phyloP scores from a whole-genome alignment of 805 yeast species.

The Yamadazyma nakazawae region DNA sequence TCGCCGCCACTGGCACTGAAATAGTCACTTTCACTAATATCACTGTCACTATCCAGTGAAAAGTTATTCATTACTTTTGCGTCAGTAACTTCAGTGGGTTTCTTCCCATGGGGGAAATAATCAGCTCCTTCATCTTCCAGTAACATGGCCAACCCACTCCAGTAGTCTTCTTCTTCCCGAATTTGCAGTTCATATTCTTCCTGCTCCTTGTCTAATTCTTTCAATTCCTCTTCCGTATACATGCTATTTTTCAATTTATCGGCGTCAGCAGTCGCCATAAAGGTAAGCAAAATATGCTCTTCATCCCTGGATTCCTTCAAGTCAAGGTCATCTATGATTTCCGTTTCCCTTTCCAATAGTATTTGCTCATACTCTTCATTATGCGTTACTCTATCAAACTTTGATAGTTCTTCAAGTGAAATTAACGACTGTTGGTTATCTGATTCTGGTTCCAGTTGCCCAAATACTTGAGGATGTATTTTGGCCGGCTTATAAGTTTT shows the following conservation, averaged over 20 bases:
- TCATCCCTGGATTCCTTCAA: slow-evolving; percentile 11
- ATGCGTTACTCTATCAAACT: slow-evolving; percentile 6
- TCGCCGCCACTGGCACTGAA: background rate
- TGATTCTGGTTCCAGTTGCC: background rate
- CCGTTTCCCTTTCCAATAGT: slow-evolving; percentile 10
- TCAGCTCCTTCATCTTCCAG: background rate
- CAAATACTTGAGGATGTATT: background rate
- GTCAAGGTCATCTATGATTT: slow-evolving; percentile 15
- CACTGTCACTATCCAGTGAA: background rate
- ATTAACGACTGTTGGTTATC: background rate
- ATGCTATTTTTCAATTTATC: slow-evolving; percentile 4
- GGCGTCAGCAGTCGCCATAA: slow-evolving; percentile 13
- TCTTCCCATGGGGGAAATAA: background rate
- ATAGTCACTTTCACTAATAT: background rate
- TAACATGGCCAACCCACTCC: slow-evolving; percentile 1
- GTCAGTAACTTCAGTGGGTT: background rate
- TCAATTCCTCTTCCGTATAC: slow-evolving; percentile 11
- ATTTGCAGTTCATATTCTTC: slow-evolving; percentile 4
- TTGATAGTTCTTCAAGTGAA: slow-evolving; percentile 8
- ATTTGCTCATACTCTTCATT: slow-evolving; percentile 12
- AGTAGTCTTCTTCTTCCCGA: slow-evolving; percentile 6
- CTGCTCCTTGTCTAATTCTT: background rate
- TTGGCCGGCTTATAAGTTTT: background rate
- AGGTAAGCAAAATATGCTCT: slow-evolving; percentile 20
- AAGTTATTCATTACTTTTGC: background rate